These are phyloP conservation scores for Curvularia verruculosa DNA, from an alignment of 2,329 filamentous ascomycete species.

Conservation along the genomic window DNA sequence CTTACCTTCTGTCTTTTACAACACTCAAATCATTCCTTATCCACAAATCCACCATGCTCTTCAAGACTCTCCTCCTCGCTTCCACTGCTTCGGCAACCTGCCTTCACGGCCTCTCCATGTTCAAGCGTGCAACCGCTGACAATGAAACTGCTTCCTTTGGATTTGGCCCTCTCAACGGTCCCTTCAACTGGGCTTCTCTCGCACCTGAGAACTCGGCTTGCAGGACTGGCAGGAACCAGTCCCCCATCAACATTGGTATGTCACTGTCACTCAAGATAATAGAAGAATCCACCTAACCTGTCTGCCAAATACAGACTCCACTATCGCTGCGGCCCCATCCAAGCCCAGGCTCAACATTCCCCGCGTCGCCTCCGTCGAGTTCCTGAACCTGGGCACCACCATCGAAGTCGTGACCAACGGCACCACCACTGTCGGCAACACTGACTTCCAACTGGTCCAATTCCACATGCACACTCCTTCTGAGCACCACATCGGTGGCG, in stretches of 20 bases:
- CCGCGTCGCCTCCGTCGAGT: constrained; percentile 51
- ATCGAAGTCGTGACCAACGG: constrained; percentile 63
- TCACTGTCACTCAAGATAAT: neutral
- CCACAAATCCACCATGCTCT: constrained; percentile 36
- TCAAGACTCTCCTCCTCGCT: constrained; percentile 40
- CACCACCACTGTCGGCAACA: constrained; percentile 51
- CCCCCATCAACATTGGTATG: constrained; percentile 61
- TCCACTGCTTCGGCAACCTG: constrained; percentile 49
- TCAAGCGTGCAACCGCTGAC: constrained; percentile 29
- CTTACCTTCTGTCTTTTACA: neutral
- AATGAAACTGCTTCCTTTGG: constrained; percentile 51
- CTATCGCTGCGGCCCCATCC: constrained; percentile 38
- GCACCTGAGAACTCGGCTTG: constrained; percentile 55
- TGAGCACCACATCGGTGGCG: constrained; percentile 61
- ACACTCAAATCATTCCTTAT: neutral
- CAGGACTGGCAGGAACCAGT: constrained; percentile 58
- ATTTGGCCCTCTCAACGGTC: constrained; percentile 54
- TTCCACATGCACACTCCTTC: constrained; percentile 68
- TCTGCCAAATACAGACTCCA: constrained; percentile 34
- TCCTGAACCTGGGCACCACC: constrained; percentile 65
- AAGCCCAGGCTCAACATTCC: constrained; percentile 50
- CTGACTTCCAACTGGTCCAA: constrained; percentile 56
- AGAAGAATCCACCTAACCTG: neutral
- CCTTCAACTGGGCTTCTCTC: constrained; percentile 60
- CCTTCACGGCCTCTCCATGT: constrained; percentile 51